A percentile compares a stretch with the other conserved stretches of the same genome.
Conservation (phyloP, 1,139 yeast species). For the Suhomyces kunorum region DNA sequence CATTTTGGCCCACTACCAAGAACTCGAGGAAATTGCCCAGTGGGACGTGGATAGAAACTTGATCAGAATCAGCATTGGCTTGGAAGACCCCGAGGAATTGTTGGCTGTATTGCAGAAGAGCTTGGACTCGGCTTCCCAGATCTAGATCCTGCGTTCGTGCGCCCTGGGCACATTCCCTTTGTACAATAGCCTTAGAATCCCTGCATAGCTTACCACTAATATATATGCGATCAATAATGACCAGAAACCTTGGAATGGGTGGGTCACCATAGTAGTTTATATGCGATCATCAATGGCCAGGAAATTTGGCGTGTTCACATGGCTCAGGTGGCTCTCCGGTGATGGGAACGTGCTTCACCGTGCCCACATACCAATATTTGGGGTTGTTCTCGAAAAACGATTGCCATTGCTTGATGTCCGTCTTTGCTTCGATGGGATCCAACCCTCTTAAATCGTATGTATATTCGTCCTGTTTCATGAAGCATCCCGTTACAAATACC, state of each 20-base stretch:
- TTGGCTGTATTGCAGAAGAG: slow-evolving; percentile 58
- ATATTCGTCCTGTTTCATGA: slow-evolving; percentile 53
- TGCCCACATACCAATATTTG: slow-evolving; percentile 67
- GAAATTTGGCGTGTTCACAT: slow-evolving; percentile 40
- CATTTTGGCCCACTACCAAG: slow-evolving; percentile 83
- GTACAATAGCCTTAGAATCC: background rate
- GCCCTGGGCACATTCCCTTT: background rate
- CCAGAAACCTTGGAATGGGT: slow-evolving; percentile 42
- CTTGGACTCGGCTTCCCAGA: slow-evolving; percentile 54
- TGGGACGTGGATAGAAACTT: slow-evolving; percentile 85
- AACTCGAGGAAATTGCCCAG: slow-evolving; percentile 74
- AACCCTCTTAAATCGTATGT: slow-evolving; percentile 74
- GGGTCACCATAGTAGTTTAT: background rate
- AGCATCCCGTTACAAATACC: slow-evolving; percentile 78
- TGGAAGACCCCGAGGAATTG: slow-evolving; percentile 60
- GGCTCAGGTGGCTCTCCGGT: slow-evolving; percentile 40
- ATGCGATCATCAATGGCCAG: slow-evolving; percentile 20
- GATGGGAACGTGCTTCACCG: slow-evolving; percentile 44
- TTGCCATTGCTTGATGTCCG: slow-evolving; percentile 51
- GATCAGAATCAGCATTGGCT: slow-evolving; percentile 83
- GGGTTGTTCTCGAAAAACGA: slow-evolving; percentile 46
- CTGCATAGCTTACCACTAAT: background rate
- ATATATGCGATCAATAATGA: background rate
- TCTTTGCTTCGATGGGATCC: slow-evolving; percentile 32
- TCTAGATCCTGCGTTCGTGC: background rate